Conservation (phyloP, 495 filamentous ascomycete species). For the Daldinia vernicosa region DNA sequence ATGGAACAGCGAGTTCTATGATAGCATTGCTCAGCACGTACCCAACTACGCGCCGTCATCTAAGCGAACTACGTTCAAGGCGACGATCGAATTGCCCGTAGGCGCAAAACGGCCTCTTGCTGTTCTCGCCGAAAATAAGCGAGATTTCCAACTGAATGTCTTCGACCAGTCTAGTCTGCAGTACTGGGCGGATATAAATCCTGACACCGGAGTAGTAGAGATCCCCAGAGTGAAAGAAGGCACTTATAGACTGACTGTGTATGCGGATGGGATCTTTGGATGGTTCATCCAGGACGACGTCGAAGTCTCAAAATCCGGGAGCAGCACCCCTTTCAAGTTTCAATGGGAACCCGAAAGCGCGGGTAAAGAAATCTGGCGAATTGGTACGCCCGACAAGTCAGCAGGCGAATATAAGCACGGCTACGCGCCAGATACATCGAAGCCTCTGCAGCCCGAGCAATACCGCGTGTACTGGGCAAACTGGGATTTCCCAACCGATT, state of each 20-base stretch:
- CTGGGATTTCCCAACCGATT: constrained; percentile 64
- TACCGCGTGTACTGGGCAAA: constrained; percentile 65
- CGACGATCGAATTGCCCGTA: constrained; percentile 54
- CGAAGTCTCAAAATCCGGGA: constrained; percentile 28
- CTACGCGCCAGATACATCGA: constrained; percentile 51
- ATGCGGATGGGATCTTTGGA: constrained; percentile 64
- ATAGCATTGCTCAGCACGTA: constrained; percentile 62
- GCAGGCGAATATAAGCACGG: constrained; percentile 65
- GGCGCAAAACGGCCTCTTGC: constrained; percentile 58
- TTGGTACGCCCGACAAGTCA: constrained; percentile 64
- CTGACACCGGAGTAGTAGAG: constrained; percentile 50
- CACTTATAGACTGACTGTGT: constrained; percentile 63
- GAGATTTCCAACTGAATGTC: constrained; percentile 64
- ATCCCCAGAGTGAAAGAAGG: constrained; percentile 60
- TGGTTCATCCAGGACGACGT: constrained; percentile 59
- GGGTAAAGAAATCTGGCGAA: constrained; percentile 63
- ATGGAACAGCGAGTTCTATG: constrained; percentile 64
- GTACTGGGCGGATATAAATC: constrained; percentile 63
- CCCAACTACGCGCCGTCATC: constrained; percentile 59
- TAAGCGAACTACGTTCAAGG: constrained; percentile 54
- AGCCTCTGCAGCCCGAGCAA: constrained; percentile 58
- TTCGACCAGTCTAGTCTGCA: constrained; percentile 57
- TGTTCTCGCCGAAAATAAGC: constrained; percentile 58
- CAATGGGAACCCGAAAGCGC: constrained; percentile 60
- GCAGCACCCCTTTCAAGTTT: constrained; percentile 21